phyloP scores from a whole-genome alignment of 140 eudicot genomes.

The Bidens hawaiensis region DNA sequence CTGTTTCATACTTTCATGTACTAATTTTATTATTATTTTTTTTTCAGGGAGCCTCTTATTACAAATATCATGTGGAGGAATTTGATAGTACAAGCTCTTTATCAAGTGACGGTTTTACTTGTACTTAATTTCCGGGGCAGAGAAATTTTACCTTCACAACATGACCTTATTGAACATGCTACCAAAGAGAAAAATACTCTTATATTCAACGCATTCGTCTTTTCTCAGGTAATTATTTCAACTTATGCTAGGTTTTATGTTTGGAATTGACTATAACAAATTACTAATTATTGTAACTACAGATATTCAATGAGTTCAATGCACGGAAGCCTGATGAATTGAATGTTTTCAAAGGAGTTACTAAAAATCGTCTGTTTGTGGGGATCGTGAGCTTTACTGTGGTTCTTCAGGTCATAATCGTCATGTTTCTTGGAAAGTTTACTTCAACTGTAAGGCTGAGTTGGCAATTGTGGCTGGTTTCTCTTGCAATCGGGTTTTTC shows the following conservation, averaged over 20 bases:
- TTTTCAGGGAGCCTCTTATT: slow-evolving; percentile 81
- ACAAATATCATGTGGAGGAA: slow-evolving; percentile 98
- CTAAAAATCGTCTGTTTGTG: slow-evolving; percentile 72
- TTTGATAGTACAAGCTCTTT: slow-evolving; percentile 77
- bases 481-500: slow-evolving; percentile 56
- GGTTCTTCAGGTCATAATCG: slow-evolving; percentile 73
- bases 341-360: slow-evolving; percentile 78
- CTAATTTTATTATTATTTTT: not conserved
- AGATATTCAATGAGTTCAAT: slow-evolving; percentile 87
- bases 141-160: slow-evolving; percentile 43
- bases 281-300: not conserved
- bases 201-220: slow-evolving; percentile 80
- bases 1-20: not conserved
- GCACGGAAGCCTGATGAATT: slow-evolving; percentile 89
- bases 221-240: slow-evolving; percentile 56
- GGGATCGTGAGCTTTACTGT: slow-evolving; percentile 63
- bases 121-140: slow-evolving; percentile 63
- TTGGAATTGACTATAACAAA: not conserved
- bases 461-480: slow-evolving; percentile 86
- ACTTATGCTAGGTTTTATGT: not conserved
- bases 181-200: slow-evolving; percentile 71
- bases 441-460: slow-evolving; percentile 65
- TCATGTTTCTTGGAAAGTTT: slow-evolving; percentile 83
- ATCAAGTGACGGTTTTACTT: slow-evolving; percentile 76
- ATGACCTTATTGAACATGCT: slow-evolving; percentile 46